Conservation (phyloP, 2,329 filamentous ascomycete genomes). For the Nemania diffusa region DNA sequence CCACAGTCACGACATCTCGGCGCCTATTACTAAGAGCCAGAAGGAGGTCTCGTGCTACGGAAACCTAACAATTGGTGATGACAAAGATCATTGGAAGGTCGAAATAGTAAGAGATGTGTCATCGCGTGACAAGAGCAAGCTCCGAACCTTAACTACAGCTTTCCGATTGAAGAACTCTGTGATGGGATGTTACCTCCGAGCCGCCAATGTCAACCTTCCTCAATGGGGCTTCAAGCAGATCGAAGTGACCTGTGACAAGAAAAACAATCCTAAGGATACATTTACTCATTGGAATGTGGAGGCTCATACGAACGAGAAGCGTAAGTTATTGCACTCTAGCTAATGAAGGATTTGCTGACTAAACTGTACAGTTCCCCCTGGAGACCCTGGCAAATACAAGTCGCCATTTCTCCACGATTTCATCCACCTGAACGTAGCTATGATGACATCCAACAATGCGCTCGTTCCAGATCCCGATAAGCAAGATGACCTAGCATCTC, state of each 20-base stretch:
- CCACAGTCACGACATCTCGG: slow-evolving; percentile 90
- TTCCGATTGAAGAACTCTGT: slow-evolving; percentile 87
- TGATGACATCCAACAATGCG: slow-evolving; percentile 99
- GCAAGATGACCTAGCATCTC: slow-evolving; percentile 95
- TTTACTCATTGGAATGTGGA: slow-evolving; percentile 99
- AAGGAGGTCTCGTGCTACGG: slow-evolving; percentile 96
- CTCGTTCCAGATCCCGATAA: slow-evolving; percentile 98
- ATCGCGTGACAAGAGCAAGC: slow-evolving; percentile 82
- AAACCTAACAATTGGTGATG: slow-evolving; percentile 93
- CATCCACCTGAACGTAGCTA: slow-evolving; percentile 96
- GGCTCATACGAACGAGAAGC: slow-evolving; percentile 90
- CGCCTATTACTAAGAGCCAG: slow-evolving; percentile 88
- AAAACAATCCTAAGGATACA: slow-evolving; percentile 89
- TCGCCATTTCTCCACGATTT: slow-evolving; percentile 98
- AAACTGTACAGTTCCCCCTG: slow-evolving; percentile 74
- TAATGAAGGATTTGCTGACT: slow-evolving; percentile 27
- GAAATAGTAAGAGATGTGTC: slow-evolving; percentile 92
- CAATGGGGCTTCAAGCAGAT: slow-evolving; percentile 99
- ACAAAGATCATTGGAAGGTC: slow-evolving; percentile 96
- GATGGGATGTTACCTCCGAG: slow-evolving; percentile 92
- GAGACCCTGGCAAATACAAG: slow-evolving; percentile 91
- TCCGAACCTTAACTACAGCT: slow-evolving; percentile 91
- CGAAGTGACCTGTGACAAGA: slow-evolving; percentile 93
- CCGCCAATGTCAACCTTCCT: slow-evolving; percentile 93
- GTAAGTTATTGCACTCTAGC: slow-evolving; percentile 64